Conservation (phyloP, 306 rosid species). For the Begonia peltatifolia region DNA sequence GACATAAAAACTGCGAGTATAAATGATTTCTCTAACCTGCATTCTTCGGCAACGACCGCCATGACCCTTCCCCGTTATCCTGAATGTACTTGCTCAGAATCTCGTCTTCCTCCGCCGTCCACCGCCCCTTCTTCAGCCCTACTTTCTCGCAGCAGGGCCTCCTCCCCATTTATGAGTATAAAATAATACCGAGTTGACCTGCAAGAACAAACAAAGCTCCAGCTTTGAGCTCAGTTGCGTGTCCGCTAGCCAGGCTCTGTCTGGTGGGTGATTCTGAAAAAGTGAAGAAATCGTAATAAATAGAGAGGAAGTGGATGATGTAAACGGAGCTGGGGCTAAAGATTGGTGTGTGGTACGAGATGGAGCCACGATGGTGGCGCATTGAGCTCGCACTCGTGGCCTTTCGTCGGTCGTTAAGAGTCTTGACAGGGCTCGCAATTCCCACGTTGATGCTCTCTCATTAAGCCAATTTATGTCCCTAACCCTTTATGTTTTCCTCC, state of each 20-base stretch:
- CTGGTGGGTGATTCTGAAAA: neutral
- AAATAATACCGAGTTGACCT: no score
- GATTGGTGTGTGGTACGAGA: neutral
- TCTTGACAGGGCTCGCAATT: neutral
- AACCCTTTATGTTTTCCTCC: no score
- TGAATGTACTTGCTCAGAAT: conserved; percentile 34
- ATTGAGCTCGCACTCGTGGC: neutral
- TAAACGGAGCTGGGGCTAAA: neutral
- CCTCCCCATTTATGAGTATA: conserved; percentile 36
- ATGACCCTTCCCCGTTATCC: conserved; percentile 65
- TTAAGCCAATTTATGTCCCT: no score
- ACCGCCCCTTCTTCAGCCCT: conserved; percentile 63
- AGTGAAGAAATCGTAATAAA: neutral
- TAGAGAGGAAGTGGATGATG: neutral
- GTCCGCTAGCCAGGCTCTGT: neutral
- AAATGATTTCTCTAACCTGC: conserved; percentile 34
- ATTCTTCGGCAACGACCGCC: conserved; percentile 70
- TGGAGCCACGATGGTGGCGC: neutral
- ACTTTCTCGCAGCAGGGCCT: conserved; percentile 76
- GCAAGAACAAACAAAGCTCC: no score
- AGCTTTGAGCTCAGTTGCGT: neutral
- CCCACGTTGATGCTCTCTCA: neutral
- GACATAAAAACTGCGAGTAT: neutral
- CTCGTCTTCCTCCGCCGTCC: conserved; percentile 64
- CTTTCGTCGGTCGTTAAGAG: neutral